phyloP scores from a whole-genome alignment of 345 rosid species.

The Linum trigynum region DNA sequence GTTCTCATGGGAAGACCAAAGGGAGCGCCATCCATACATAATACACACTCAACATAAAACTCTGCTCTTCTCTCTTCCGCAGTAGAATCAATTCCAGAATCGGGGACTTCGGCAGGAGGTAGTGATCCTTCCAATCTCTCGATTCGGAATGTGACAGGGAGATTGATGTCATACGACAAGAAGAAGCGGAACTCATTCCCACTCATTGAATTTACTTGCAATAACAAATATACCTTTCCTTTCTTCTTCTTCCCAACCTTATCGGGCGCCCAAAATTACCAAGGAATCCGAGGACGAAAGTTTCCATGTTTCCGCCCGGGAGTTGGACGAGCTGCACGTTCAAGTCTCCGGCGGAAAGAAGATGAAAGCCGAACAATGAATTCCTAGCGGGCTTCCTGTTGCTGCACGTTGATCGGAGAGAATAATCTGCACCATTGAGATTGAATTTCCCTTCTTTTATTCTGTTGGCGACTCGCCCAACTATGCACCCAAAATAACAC shows the following conservation, averaged over 20 bases:
- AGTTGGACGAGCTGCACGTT: not conserved
- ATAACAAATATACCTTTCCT: not conserved
- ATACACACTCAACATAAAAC: conserved; percentile 68
- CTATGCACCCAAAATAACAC: conserved; percentile 2
- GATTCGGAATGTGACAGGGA: conserved; percentile 80
- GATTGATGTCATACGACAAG: conserved; percentile 90
- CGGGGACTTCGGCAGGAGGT: conserved; percentile 37
- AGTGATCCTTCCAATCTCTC: conserved; percentile 74
- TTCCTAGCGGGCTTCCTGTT: not conserved
- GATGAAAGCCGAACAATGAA: not conserved
- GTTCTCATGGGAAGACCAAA: conserved; percentile 91
- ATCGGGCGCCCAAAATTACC: not conserved
- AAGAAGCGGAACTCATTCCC: conserved; percentile 93
- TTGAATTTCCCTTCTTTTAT: not conserved
- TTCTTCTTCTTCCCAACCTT: not conserved
- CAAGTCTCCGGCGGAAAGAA: not conserved
- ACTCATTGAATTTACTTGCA: conserved; percentile 30
- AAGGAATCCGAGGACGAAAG: not conserved
- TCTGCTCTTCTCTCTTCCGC: conserved; percentile 62
- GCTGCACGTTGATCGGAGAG: not conserved
- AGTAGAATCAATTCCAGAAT: conserved; percentile 35
- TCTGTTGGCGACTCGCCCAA: conserved; percentile 6
- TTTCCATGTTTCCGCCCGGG: not conserved
- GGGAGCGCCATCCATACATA: conserved; percentile 83
- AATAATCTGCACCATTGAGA: conserved; percentile 1